A percentile compares a stretch with the other conserved stretches of the same genome.
These are phyloP conservation scores for Lonicera japonica DNA, from an alignment of 129 eudicot genomes.

Conservation along the genomic window DNA sequence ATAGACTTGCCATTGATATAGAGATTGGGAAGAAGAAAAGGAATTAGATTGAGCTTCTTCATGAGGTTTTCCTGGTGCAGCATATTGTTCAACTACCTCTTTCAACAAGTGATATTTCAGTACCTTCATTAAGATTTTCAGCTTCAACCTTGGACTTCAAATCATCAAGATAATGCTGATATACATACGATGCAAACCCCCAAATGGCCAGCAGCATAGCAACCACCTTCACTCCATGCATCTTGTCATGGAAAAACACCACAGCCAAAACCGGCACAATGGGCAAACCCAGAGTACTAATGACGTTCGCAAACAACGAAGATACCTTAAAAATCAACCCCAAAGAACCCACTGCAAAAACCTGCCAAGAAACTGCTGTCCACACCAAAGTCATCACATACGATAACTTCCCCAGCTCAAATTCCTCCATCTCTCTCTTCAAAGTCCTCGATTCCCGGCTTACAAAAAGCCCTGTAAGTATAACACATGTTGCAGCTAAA, in stretches of 20 bases:
- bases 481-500: constrained; percentile 8
- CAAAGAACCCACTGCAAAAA: constrained; percentile 8
- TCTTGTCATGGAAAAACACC: constrained; percentile 18
- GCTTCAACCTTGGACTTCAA: background rate
- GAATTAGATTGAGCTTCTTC: too few relatives aligned
- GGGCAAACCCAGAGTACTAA: constrained; percentile 22
- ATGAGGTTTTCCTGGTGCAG: too few relatives aligned
- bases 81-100: background rate
- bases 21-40: too few relatives aligned
- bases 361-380: constrained; percentile 17
- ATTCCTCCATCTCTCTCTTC: constrained; percentile 10
- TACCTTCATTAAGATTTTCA: constrained; percentile 1
- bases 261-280: constrained; percentile 22
- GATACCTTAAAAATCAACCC: constrained; percentile 22
- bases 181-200: constrained; percentile 24
- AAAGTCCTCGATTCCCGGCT: constrained; percentile 23
- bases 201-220: constrained; percentile 23
- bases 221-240: constrained; percentile 19
- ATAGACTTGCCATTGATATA: too few relatives aligned
- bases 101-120: background rate
- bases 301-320: constrained; percentile 23
- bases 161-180: constrained; percentile 25
- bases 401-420: constrained; percentile 7
- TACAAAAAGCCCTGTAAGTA: constrained; percentile 13
- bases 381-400: constrained; percentile 22